These are phyloP conservation scores for Nitzschia sp. DNA, from an alignment of 108 stramenopile genomes.

Conservation along the genomic window DNA sequence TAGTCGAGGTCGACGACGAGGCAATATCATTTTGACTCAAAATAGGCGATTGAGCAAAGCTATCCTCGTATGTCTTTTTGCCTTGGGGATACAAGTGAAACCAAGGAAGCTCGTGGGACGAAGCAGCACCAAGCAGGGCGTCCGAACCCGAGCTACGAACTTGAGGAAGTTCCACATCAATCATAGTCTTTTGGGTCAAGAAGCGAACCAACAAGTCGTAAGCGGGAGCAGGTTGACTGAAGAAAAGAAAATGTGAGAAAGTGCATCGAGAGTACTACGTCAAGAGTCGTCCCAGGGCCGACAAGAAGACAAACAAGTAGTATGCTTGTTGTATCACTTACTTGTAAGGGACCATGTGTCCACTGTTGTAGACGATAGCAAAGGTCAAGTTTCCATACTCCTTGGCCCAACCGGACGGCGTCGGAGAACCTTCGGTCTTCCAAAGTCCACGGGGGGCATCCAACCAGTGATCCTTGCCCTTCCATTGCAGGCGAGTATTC, in stretches of 20 bases:
- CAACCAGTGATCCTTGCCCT: conserved; percentile 49
- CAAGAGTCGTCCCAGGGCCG: neutral
- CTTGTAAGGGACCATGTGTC: conserved; percentile 76
- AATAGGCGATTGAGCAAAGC: neutral
- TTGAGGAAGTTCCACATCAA: conserved; percentile 1
- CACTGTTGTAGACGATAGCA: conserved; percentile 63
- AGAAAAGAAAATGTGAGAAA: neutral
- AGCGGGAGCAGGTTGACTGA: neutral
- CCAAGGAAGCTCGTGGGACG: neutral
- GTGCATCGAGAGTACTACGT: neutral
- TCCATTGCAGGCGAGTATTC: conserved; percentile 63
- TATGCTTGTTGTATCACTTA: neutral
- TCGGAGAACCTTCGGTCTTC: conserved; percentile 46
- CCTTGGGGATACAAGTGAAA: neutral
- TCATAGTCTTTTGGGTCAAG: conserved; percentile 1
- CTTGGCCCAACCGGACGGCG: conserved; percentile 62
- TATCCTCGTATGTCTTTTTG: neutral
- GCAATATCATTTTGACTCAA: neutral
- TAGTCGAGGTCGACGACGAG: neutral
- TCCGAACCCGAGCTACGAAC: neutral
- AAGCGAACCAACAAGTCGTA: conserved; percentile 2
- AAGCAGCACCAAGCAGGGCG: neutral
- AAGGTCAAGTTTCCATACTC: conserved; percentile 48
- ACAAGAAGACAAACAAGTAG: too few species aligned
- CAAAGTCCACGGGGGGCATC: conserved; percentile 51